Base-by-base conservation (phyloP, 176 grass and related monocot species). In the Oryza longistaminata region DNA sequence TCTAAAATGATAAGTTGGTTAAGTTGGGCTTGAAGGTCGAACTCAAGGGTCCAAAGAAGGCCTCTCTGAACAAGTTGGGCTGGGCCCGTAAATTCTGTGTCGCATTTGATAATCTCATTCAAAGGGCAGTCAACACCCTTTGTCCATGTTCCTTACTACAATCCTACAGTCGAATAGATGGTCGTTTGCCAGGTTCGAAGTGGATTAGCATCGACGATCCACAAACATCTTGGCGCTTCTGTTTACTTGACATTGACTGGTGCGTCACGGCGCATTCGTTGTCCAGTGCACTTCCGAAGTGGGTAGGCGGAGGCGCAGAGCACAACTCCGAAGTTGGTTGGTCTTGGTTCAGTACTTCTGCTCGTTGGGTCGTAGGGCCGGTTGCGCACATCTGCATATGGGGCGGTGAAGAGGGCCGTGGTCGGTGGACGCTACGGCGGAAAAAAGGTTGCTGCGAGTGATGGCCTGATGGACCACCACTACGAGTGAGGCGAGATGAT, bases 391-490 rank as follows among this genome's bases (percentile, higher is more conserved):
- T 19, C 53, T 19, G 19, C 52, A 55, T 6, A 65, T 73, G 42
- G 40, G 15, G 33, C 1, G 42, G 8, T 2, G 55, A 65, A 69
- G 43, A 76, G 69, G 43, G 24, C 58, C 2, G 76, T 2, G 42
- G n/a, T 50, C 66, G 43, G 43, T 65, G 44, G 81, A 15, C 40
- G 12, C 19, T 1, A 48, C 82, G 50, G 64, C 64, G 68, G 43
- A 69, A 66, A 66, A 71, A 65, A 80, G 64, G 33, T 58, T 21
- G 53, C 53, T 43, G 81, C 64, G 17, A 70, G 86, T 68, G 80
- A 80, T 44, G 87, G 52, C 53, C 74, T n/a, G 53, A 74, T 62
- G 50, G 81, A 75, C 53, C 62, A 46, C 64, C 64, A 58, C 53
- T 21, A 82, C 64, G 13, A 84, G 64, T 21, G 67, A 40, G 53